Base-by-base conservation (phyloP, 768 basidiomycete genomes). In the Piloderma croceum region DNA sequence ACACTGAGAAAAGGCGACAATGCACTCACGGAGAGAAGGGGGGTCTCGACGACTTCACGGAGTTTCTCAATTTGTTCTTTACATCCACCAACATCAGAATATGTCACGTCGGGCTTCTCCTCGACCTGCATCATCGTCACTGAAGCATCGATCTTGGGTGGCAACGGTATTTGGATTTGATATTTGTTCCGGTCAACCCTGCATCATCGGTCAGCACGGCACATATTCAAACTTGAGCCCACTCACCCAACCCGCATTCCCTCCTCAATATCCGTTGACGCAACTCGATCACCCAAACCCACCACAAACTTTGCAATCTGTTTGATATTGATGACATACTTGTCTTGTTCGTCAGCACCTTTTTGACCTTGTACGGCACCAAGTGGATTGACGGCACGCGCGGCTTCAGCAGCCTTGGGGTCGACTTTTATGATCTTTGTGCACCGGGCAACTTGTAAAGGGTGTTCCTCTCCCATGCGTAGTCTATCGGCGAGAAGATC, bases 111-210 rank as follows among this genome's bases (percentile, higher is more conserved):
- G 0, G 94, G 93, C 61, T 96, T 93, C 68, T 97, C 94, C 60
- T 97, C 94, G 17, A 97, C 94, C 64, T 94, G 90, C 96, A 99
- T 99, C 94, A 98, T 97, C 10, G 96, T 98, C 1, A 99, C 96
- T 1, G 92, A 94, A 3, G 96, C 90, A 60, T 99, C 96, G 49
- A 99, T 99, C 70, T 97, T 98, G 18, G 96, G 94, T 27, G 96
- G 96, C 9, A 98, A 65, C 18, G 96, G 96, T 48, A 99, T 98
- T 68, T 97, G 91, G 45, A 99, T 98, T 61, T 98, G 93, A 61
- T 99, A 99, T 64, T 98, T 88, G 53, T 86, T 88, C 36, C 92
- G 81, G 64, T 94, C 92, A 38, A 97, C 93, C 33, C 92, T 96
- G 12, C 7, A 22, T 36, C 12, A 38, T 42, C 13, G 25, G 41